Base-by-base conservation (phyloP, 1,284 basidiomycete genomes). In the Tilletia indica region DNA sequence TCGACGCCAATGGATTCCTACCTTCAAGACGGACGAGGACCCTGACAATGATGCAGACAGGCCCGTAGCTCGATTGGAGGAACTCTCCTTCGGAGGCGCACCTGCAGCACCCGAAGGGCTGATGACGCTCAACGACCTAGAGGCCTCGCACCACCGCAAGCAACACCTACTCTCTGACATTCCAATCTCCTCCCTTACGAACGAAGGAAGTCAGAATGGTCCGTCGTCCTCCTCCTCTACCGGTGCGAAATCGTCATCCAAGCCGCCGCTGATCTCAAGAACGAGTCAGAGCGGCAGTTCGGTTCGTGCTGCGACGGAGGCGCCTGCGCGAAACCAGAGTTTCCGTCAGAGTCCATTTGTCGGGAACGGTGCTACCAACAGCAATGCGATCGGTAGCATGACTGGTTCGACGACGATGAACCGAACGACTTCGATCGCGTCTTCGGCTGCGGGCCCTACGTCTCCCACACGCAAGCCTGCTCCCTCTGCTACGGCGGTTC, bases 1-100 rank as follows among this genome's bases (percentile, higher is more conserved):
- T 25, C 77, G 80, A 48, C 76, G 80, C 56, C 76, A 79, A 67
- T 73, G 76, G 73, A 78, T 78, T 45, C 77, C 75, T 45, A 78
- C 74, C 2, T 76, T 78, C 72, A 74, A 75, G 68, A 54, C 68
- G 6, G 51, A 47, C 38, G 25, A 34, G 68, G 25, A 56, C 3
- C 48, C 64, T 14, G 49, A 61, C n/a, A 45, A 19, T 54, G 66
- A 58, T 38, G 25, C 47, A 36, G 61, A 70, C 36, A 51, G 47
- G 47, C 12, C 54, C 2, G 34, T 31, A n/a, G 47, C 67, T 34
- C 38, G 54, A 31, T 45, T 56, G 34, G 42, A 56, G n/a, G 67
- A 71, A 21, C 56, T 56, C 31, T 67, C 66, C 45, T 56, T 68
- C n/a, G 66, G 54, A 63, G 47, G 54, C 48, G 49, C 67, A 68